These are phyloP conservation scores for Phyllosticta citriasiana DNA, from an alignment of 2,329 filamentous ascomycete species.

Conservation along the genomic window DNA sequence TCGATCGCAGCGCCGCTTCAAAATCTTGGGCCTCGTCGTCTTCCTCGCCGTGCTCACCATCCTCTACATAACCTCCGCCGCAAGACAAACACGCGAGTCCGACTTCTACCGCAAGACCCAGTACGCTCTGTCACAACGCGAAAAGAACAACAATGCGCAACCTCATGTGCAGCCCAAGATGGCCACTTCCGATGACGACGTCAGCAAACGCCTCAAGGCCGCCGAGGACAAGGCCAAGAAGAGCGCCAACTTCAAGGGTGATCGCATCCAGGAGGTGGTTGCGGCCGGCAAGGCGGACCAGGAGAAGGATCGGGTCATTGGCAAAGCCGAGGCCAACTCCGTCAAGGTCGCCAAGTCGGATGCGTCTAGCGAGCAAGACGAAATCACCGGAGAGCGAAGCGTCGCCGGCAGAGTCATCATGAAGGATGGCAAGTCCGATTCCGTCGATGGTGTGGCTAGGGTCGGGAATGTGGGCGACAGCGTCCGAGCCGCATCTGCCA, in stretches of 20 bases:
- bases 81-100: slow-evolving; percentile 41
- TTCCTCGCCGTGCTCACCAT: slow-evolving; percentile 56
- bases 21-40: slow-evolving; percentile 54
- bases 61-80: slow-evolving; percentile 62
- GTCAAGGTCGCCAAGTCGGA: slow-evolving; percentile 11
- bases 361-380: slow-evolving; percentile 10
- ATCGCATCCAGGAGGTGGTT: slow-evolving; percentile 33
- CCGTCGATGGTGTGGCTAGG: slow-evolving; percentile 31
- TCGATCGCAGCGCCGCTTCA: slow-evolving; percentile 50
- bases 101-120: slow-evolving; percentile 52
- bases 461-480: slow-evolving; percentile 27
- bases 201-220: slow-evolving; percentile 52
- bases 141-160: slow-evolving; percentile 22
- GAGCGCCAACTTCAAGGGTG: slow-evolving; percentile 55
- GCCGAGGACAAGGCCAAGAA: slow-evolving; percentile 62
- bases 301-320: slow-evolving; percentile 12
- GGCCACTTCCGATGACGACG: slow-evolving; percentile 39
- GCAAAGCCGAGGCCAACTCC: slow-evolving; percentile 12
- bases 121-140: slow-evolving; percentile 35
- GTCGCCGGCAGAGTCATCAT: slow-evolving; percentile 47
- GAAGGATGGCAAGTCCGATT: slow-evolving; percentile 30
- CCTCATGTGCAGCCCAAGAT: not conserved
- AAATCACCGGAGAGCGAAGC: slow-evolving; percentile 33
- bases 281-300: slow-evolving; percentile 18
- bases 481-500: slow-evolving; percentile 22